Evolutionary conservation across 805 yeast genomes (phyloP).

Genomic region (Helenozyma rhizophorensis): DNA sequence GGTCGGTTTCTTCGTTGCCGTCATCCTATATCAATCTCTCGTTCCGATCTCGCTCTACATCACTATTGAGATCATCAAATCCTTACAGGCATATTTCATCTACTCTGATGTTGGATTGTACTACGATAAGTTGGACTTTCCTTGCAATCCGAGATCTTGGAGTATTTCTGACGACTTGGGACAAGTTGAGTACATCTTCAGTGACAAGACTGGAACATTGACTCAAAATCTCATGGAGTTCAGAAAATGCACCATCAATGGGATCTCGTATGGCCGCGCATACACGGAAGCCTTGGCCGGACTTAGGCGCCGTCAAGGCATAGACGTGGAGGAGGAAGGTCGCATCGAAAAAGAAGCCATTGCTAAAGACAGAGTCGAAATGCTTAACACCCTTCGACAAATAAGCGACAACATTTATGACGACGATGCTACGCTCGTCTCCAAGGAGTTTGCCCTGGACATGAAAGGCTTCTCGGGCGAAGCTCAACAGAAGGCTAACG

Average conservation of each 20-base stretch:
- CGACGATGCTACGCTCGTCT: constrained; percentile 65
- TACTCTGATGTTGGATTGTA: constrained; percentile 68
- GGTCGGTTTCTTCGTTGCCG: constrained; percentile 64
- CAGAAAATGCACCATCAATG: constrained; percentile 67
- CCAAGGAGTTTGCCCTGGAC: constrained; percentile 63
- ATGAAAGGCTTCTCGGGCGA: constrained; percentile 46
- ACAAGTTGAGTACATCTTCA: constrained; percentile 75
- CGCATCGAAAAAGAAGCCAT: constrained; percentile 49
- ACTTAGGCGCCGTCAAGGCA: constrained; percentile 59
- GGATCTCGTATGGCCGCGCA: constrained; percentile 66
- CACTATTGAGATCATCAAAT: constrained; percentile 74
- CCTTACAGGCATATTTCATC: constrained; percentile 72
- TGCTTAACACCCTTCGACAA: constrained; percentile 40
- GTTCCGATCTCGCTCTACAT: constrained; percentile 79
- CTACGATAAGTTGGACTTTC: constrained; percentile 63
- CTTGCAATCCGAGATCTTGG: constrained; percentile 81
- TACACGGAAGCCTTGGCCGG: constrained; percentile 79
- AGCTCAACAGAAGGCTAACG: constrained; percentile 53
- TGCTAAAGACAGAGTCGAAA: constrained; percentile 51
- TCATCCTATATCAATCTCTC: constrained; percentile 70
- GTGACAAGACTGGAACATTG: constrained; percentile 81
- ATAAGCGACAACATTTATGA: constrained; percentile 30
- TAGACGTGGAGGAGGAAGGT: constrained; percentile 50
- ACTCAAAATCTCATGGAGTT: constrained; percentile 84
- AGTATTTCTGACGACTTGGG: constrained; percentile 80